Evolutionary conservation across 1,284 basidiomycete genomes (phyloP).

Genomic region (Ceratobasidium sp.): DNA sequence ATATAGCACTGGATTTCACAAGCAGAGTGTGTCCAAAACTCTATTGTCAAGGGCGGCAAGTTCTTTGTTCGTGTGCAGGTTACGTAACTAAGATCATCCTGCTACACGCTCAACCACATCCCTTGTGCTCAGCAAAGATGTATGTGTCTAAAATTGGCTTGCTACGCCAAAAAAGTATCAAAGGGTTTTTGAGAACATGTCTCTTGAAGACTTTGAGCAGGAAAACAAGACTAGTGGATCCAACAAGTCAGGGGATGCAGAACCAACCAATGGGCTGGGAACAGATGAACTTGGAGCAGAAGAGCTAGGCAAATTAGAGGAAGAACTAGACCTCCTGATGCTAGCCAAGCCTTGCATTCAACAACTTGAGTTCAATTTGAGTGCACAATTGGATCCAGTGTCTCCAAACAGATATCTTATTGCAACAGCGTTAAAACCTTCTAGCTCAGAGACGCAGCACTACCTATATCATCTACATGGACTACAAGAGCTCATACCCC

Average conservation of each 20-base stretch:
- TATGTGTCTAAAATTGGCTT: neutral
- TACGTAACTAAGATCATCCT: no score
- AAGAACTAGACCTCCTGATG: neutral
- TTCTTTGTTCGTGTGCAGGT: neutral
- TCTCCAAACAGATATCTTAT: neutral
- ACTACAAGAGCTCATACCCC: neutral
- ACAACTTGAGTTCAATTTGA: neutral
- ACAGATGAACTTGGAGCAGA: neutral
- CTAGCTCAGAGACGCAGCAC: neutral
- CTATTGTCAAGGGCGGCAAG: neutral
- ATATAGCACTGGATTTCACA: no score
- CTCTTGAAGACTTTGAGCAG: neutral
- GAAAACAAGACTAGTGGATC: no score
- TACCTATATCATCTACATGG: neutral
- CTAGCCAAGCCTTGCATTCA: neutral
- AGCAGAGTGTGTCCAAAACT: no score
- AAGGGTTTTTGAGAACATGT: neutral
- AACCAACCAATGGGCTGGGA: no score
- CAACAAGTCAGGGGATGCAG: no score
- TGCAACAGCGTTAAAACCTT: neutral
- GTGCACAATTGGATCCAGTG: neutral
- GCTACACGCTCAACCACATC: neutral
- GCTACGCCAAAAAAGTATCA: neutral
- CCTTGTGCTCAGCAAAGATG: neutral
- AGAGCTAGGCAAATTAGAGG: neutral